Evolutionary conservation across 345 rosid species (phyloP).

Genomic region (Viola odorata): DNA sequence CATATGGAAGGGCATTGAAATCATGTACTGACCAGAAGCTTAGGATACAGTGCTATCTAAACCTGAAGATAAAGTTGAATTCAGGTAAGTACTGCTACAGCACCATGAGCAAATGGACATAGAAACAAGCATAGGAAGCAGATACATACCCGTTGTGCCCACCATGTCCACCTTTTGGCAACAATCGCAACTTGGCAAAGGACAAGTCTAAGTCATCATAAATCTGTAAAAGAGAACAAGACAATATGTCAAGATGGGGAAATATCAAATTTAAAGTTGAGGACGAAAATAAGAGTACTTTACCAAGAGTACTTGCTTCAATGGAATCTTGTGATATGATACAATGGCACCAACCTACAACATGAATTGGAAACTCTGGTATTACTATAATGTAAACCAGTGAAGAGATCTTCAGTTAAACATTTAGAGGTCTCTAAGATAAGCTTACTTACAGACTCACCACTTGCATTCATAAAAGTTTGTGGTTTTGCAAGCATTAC

Average conservation of each 20-base stretch:
- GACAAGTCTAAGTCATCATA: slow-evolving; percentile 96
- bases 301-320: slow-evolving; percentile 95
- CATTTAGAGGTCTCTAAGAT: slow-evolving; percentile 18
- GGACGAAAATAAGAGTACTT: slow-evolving; percentile 3
- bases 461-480: slow-evolving; percentile 91
- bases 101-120: neutral
- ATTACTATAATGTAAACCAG: neutral
- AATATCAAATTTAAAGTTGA: slow-evolving; percentile 4
- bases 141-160: slow-evolving; percentile 83
- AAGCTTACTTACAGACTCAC: slow-evolving; percentile 88
- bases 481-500: slow-evolving; percentile 95
- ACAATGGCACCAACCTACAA: slow-evolving; percentile 81
- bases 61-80: neutral
- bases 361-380: slow-evolving; percentile 12
- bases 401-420: neutral
- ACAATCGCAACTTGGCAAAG: slow-evolving; percentile 72
- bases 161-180: slow-evolving; percentile 99
- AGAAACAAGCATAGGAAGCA: neutral
- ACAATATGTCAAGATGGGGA: slow-evolving; percentile 5
- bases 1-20: neutral
- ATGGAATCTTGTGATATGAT: slow-evolving; percentile 79
- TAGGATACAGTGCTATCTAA: neutral
- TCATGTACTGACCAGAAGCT: neutral
- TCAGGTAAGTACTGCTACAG: neutral
- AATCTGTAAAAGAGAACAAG: slow-evolving; percentile 37